Percentiles rank a stretch among this genome's conserved stretches.
These are phyloP conservation scores for Tuber brumale DNA, from an alignment of 495 filamentous ascomycete genomes.

Conservation along the genomic window DNA sequence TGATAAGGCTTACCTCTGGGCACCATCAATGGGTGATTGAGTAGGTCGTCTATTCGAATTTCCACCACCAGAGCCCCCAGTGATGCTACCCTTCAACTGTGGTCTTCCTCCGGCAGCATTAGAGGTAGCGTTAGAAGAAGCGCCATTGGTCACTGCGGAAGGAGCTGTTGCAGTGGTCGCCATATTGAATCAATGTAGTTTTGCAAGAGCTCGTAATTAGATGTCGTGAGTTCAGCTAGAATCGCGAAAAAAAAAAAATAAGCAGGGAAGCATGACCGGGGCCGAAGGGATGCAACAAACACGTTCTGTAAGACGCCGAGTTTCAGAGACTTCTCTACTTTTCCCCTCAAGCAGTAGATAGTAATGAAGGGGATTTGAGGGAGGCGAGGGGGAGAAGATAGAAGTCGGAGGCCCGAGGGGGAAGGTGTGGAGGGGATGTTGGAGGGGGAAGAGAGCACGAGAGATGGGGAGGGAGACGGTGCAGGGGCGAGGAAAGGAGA, in stretches of 20 bases:
- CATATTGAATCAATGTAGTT: constrained; percentile 26
- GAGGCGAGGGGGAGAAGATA: neutral
- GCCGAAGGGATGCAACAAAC: constrained; percentile 22
- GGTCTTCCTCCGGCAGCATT: constrained; percentile 29
- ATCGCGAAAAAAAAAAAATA: constrained; percentile 8
- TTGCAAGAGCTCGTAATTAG: constrained; percentile 25
- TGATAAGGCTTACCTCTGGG: constrained; percentile 39
- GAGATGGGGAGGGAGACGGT: constrained; percentile 34
- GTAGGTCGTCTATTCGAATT: constrained; percentile 34
- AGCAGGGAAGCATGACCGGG: constrained; percentile 20
- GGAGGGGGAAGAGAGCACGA: constrained; percentile 32
- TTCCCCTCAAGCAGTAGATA: constrained; percentile 27
- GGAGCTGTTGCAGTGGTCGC: constrained; percentile 40
- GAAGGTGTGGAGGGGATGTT: constrained; percentile 19
- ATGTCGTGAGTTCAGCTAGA: constrained; percentile 21
- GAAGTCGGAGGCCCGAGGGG: neutral
- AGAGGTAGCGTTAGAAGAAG: constrained; percentile 25
- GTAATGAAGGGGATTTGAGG: constrained; percentile 9
- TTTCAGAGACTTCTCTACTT: constrained; percentile 22
- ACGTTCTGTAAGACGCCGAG: constrained; percentile 23
- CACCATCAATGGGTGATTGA: constrained; percentile 38
- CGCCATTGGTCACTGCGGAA: constrained; percentile 34
- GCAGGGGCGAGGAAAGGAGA: constrained; percentile 32
- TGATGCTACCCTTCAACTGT: constrained; percentile 37
- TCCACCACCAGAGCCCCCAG: constrained; percentile 28